phyloP scores from a whole-genome alignment of 2,329 filamentous ascomycete species.

The Boeremia exigua region DNA sequence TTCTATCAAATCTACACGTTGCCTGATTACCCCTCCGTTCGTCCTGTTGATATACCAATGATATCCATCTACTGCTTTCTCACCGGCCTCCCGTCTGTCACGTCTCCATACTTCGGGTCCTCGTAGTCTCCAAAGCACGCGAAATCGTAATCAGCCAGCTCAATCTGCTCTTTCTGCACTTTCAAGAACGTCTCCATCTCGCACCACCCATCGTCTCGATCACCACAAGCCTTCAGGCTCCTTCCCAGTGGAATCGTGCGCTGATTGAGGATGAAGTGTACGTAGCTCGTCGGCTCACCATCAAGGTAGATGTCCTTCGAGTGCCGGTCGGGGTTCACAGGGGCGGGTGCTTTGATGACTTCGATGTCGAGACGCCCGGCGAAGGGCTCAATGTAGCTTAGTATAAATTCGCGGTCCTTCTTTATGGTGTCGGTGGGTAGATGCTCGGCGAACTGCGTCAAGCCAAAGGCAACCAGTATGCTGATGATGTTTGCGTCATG shows the following conservation, averaged over 20 bases:
- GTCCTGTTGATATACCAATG: neutral
- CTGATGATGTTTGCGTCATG: slow-evolving; percentile 78
- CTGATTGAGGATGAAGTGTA: slow-evolving; percentile 78
- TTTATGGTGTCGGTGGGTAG: slow-evolving; percentile 64
- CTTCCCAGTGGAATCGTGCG: slow-evolving; percentile 72
- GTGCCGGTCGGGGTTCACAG: slow-evolving; percentile 52
- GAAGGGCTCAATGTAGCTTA: slow-evolving; percentile 74
- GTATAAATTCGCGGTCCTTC: slow-evolving; percentile 65
- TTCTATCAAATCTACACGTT: neutral
- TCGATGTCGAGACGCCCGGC: slow-evolving; percentile 76
- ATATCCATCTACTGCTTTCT: slow-evolving; percentile 10
- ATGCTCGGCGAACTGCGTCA: slow-evolving; percentile 69
- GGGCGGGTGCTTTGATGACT: slow-evolving; percentile 70
- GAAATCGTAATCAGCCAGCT: slow-evolving; percentile 66
- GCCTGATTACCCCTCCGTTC: neutral
- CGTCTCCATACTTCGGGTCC: slow-evolving; percentile 54
- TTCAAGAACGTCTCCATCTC: slow-evolving; percentile 72
- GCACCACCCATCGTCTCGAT: slow-evolving; percentile 77
- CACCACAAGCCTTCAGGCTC: slow-evolving; percentile 70
- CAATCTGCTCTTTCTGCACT: slow-evolving; percentile 65
- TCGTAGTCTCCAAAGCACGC: slow-evolving; percentile 69
- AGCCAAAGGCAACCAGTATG: slow-evolving; percentile 74
- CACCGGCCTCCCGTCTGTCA: slow-evolving; percentile 59
- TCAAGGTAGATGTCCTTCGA: slow-evolving; percentile 55
- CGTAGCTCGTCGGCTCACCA: slow-evolving; percentile 67